A percentile compares a stretch with the other conserved stretches of the same genome.
Conservation (phyloP, 1,139 yeast species). For the Torulaspora pretoriensis region DNA sequence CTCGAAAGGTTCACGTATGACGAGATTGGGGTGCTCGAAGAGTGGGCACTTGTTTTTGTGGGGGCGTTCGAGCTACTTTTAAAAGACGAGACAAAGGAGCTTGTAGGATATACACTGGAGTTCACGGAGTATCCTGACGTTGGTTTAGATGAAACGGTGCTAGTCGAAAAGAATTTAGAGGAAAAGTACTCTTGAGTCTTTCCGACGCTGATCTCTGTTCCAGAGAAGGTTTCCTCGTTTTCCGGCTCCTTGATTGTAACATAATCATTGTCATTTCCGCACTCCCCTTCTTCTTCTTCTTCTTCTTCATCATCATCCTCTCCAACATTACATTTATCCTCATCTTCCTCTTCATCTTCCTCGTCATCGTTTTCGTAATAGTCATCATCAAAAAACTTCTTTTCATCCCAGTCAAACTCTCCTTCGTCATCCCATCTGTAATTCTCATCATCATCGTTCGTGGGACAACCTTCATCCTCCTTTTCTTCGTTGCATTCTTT, state of each 20-base stretch:
- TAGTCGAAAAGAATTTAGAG: background rate
- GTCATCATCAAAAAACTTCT: slow-evolving; percentile 13
- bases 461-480: background rate
- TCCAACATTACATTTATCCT: background rate
- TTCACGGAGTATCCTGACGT: too few species aligned
- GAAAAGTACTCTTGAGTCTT: background rate
- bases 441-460: background rate
- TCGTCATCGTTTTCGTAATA: slow-evolving; percentile 12
- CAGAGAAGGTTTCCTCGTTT: slow-evolving; percentile 7
- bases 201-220: slow-evolving; percentile 3
- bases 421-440: slow-evolving; percentile 12
- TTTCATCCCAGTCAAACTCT: slow-evolving; percentile 2
- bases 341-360: slow-evolving; percentile 25
- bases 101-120: too few species aligned
- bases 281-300: slow-evolving; percentile 2
- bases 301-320: slow-evolving; percentile 1
- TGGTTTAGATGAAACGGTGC: background rate
- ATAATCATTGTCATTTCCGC: slow-evolving; percentile 1
- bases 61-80: background rate
- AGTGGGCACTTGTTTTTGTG: background rate
- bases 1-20: background rate
- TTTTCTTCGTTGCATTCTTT: slow-evolving; percentile 12
- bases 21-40: background rate
- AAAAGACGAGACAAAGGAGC: background rate
- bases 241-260: slow-evolving; percentile 4